These are phyloP conservation scores for Umbelopsis ramanniana DNA, from an alignment of 192 early-diverging fungal genomes.

Conservation along the genomic window DNA sequence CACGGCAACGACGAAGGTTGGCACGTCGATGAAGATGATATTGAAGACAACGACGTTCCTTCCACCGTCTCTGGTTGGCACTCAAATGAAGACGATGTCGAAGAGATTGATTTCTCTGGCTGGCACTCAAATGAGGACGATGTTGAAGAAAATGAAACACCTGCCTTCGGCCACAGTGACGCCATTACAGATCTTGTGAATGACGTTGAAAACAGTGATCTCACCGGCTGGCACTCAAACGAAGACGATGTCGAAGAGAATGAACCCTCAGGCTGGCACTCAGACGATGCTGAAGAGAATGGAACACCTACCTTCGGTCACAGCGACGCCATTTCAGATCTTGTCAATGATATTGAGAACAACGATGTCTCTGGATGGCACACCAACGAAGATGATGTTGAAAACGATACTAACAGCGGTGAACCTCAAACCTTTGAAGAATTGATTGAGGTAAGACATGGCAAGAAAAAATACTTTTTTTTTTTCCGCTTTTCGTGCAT, in stretches of 20 bases:
- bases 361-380: neutral
- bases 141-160: neutral
- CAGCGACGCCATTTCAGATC: neutral
- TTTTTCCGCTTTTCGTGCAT: too few species aligned
- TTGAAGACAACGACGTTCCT: neutral
- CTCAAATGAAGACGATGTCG: neutral
- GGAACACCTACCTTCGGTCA: neutral
- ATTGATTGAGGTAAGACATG: neutral
- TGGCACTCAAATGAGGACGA: neutral
- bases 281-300: constrained; percentile 5
- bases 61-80: neutral
- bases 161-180: too few species aligned
- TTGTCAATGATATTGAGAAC: neutral
- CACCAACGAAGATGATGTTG: neutral
- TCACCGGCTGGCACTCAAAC: neutral
- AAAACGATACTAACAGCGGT: neutral
- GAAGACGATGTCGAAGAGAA: neutral
- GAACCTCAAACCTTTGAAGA: constrained; percentile 3
- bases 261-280: neutral
- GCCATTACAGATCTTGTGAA: too few species aligned
- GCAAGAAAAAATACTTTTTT: too few species aligned
- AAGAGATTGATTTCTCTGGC: neutral
- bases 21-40: neutral
- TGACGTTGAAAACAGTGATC: neutral
- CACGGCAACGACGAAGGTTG: neutral